Evolutionary conservation across 345 rosid species (phyloP), one percentile per base, ranked within the genome.

Genomic region (Erysimum cheiranthoides): DNA sequence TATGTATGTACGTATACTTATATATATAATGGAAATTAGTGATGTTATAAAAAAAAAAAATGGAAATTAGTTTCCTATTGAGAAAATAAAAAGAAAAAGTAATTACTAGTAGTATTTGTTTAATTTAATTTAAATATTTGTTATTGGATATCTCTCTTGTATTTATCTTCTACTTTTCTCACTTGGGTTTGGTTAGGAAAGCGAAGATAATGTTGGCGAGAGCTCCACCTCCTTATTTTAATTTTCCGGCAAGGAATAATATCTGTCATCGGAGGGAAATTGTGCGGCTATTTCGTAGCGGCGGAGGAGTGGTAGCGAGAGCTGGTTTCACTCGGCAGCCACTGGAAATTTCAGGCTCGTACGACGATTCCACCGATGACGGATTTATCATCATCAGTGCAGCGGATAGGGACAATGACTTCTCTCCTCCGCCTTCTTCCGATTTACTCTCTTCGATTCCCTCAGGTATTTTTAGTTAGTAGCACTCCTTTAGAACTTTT

Each of bases 351-450:
- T 45, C 84, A 10, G 73, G 83, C 36, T 85, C 87, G 27, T 79
- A 66, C 78, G 82, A 66, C 76, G 82, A 88, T 4, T 78, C 79
- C 46, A 82, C 81, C 11, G 89, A 86, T 0, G 86, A 85, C 18
- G 83, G 85, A 17, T 78, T 86, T 78, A 77, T 85, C 17, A 82
- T 85, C 32, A 86, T 84, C 9, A 85, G 67, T 54, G 43, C 46
- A 45, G 83, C 17, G 21, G 72, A 74, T 9, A 73, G 69, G 40
- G 82, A 62, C 42, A 42, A 42, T 28, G 81, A 66, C 7, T 9
- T 72, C 2, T 27, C 58, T 59, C 68, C 81, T 71, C 70, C 61
- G 12, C 51, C 75, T 62, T 59, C 74, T 10, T 47, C 59, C 58
- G 79, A 79, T 61, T 38, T 56, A 57, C 58, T 25, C n/a, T 32